Conservation (phyloP, 2,329 filamentous ascomycete genomes). For the Xylariaceae sp. region DNA sequence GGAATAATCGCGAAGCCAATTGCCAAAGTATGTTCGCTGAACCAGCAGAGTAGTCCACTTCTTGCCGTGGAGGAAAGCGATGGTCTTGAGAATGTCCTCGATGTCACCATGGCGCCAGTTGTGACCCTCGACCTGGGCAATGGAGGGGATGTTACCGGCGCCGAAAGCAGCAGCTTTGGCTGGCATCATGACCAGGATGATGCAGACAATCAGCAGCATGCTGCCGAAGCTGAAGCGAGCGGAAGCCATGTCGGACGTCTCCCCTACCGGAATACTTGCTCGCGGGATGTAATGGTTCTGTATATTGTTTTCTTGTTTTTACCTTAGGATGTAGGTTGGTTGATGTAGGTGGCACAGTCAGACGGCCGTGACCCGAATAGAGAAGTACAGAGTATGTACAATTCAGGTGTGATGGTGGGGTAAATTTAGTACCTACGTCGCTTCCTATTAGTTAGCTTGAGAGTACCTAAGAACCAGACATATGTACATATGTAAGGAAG, state of each 20-base stretch:
- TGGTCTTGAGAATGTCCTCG: constrained; percentile 77
- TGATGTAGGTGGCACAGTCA: not conserved
- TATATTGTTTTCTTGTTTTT: not conserved
- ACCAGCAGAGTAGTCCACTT: constrained; percentile 84
- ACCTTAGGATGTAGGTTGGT: not conserved
- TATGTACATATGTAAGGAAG: not conserved
- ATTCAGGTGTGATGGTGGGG: not conserved
- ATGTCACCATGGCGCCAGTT: constrained; percentile 78
- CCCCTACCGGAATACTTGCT: not conserved
- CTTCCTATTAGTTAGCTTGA: too few relatives aligned
- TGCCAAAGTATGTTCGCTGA: constrained; percentile 80
- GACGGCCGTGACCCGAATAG: not conserved
- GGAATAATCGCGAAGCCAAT: constrained; percentile 85
- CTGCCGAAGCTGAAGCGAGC: constrained; percentile 50
- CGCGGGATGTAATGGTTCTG: not conserved
- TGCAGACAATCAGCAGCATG: constrained; percentile 54
- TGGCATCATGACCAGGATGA: constrained; percentile 61
- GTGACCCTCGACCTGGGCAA: constrained; percentile 63
- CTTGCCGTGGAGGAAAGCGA: constrained; percentile 77
- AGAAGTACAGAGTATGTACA: not conserved
- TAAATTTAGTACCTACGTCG: too few relatives aligned
- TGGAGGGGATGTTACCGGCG: constrained; percentile 72
- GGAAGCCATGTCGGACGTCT: constrained; percentile 47
- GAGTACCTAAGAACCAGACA: too few relatives aligned
- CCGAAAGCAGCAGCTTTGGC: constrained; percentile 64